phyloP scores from a whole-genome alignment of 2,329 filamentous ascomycete species.

The Paraphoma chrysanthemicola region DNA sequence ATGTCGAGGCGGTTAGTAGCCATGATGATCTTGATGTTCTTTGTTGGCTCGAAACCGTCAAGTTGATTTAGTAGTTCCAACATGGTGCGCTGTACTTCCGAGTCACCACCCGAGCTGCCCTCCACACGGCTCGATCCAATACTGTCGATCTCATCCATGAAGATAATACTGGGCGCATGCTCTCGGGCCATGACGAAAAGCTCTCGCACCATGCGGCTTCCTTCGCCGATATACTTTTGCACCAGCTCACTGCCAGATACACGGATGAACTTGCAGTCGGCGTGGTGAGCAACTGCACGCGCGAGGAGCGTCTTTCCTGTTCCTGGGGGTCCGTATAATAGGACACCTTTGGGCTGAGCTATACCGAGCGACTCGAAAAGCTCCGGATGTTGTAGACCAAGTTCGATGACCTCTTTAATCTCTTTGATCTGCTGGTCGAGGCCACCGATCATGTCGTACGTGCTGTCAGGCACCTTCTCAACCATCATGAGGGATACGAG shows the following conservation, averaged over 20 bases:
- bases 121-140: slow-evolving; percentile 98
- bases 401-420: slow-evolving; percentile 99
- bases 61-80: slow-evolving; percentile 97
- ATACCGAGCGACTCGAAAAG: slow-evolving; percentile 99
- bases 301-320: slow-evolving; percentile 97
- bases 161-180: slow-evolving; percentile 97
- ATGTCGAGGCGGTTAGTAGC: slow-evolving; percentile 98
- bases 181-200: slow-evolving; percentile 99
- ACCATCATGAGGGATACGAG: slow-evolving; percentile 99
- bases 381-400: slow-evolving; percentile 97
- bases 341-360: slow-evolving; percentile 95
- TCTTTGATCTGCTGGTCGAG: slow-evolving; percentile 99
- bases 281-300: slow-evolving; percentile 95
- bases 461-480: slow-evolving; percentile 98
- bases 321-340: slow-evolving; percentile 94
- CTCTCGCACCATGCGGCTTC: slow-evolving; percentile 97
- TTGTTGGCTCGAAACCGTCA: slow-evolving; percentile 97
- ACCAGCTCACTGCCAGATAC: slow-evolving; percentile 96
- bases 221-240: slow-evolving; percentile 99
- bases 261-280: slow-evolving; percentile 98
- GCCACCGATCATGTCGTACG: slow-evolving; percentile 99
- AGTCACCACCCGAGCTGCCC: slow-evolving; percentile 92
- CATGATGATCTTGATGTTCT: slow-evolving; percentile 99
- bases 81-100: slow-evolving; percentile 98
- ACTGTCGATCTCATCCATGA: slow-evolving; percentile 99